A percentile compares a stretch with the other conserved stretches of the same genome.
phyloP scores from a whole-genome alignment of 305 asterid genomes.

The Fraxinus sp. region DNA sequence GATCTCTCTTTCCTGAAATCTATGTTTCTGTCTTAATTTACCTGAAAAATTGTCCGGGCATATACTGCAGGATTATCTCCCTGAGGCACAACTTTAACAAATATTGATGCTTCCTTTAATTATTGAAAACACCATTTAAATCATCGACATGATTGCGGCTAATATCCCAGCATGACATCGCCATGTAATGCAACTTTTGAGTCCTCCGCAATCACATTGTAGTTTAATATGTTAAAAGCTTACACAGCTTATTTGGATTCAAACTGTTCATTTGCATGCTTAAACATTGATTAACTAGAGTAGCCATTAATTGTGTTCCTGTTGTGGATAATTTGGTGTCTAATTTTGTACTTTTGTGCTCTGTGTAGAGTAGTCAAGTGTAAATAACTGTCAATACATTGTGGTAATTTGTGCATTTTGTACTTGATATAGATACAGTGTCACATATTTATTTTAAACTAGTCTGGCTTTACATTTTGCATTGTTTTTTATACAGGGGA shows the following conservation, averaged over 20 bases:
- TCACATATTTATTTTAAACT: neutral
- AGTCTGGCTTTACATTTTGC: neutral
- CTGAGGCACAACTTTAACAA: neutral
- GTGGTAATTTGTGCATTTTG: neutral
- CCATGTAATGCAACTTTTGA: neutral
- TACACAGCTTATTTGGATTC: neutral
- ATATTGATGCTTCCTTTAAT: neutral
- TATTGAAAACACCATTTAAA: neutral
- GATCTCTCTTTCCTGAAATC: neutral
- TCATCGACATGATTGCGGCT: neutral
- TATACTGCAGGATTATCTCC: neutral
- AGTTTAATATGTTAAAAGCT: neutral
- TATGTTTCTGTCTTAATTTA: neutral
- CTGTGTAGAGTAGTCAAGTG: neutral
- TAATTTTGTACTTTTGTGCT: neutral
- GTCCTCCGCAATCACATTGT: neutral
- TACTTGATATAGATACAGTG: neutral
- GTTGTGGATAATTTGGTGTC: neutral
- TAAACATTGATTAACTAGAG: neutral
- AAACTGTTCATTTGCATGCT: neutral
- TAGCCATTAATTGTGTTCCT: neutral
- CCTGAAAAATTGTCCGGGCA: neutral
- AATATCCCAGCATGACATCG: neutral
- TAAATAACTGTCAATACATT: neutral
- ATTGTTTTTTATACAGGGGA: constrained; percentile 55